These are phyloP conservation scores for Poa annua DNA, from an alignment of 176 grass and related monocot genomes.

Conservation along the genomic window DNA sequence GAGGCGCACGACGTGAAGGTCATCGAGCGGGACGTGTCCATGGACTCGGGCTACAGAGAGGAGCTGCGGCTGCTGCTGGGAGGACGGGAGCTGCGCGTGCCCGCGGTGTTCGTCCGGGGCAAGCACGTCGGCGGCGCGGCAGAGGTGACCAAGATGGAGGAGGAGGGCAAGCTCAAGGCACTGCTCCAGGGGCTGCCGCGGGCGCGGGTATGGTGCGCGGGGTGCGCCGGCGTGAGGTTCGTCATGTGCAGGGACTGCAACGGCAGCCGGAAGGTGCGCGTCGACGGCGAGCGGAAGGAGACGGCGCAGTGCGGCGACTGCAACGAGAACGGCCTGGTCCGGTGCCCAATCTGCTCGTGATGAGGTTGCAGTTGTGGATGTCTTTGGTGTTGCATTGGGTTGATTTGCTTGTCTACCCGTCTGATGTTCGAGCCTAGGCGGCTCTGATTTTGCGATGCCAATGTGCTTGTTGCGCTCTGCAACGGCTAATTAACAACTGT, in stretches of 20 bases:
- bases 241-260: slow-evolving; percentile 94
- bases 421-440: neutral
- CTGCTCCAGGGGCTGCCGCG: slow-evolving; percentile 76
- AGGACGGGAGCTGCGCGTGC: slow-evolving; percentile 66
- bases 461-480: slow-evolving; percentile 50
- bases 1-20: slow-evolving; percentile 76
- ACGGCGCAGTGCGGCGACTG: slow-evolving; percentile 68
- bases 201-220: slow-evolving; percentile 74
- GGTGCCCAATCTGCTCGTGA: slow-evolving; percentile 88
- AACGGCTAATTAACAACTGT: slow-evolving; percentile 39
- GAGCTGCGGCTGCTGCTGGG: slow-evolving; percentile 81
- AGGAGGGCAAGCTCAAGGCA: slow-evolving; percentile 74
- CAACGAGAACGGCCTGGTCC: slow-evolving; percentile 95
- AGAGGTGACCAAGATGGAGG: slow-evolving; percentile 80
- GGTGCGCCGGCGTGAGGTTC: slow-evolving; percentile 85
- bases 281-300: slow-evolving; percentile 67
- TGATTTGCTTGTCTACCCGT: slow-evolving; percentile 65
- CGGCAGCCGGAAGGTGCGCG: slow-evolving; percentile 89
- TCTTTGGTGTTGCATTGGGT: slow-evolving; percentile 48
- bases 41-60: slow-evolving; percentile 97
- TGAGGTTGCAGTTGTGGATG: slow-evolving; percentile 15
- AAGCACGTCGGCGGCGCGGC: slow-evolving; percentile 66
- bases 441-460: slow-evolving; percentile 33
- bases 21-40: slow-evolving; percentile 96
- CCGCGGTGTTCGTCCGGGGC: slow-evolving; percentile 77